Conservation (phyloP, 129 eudicot species). For the Helianthus tuberosus region DNA sequence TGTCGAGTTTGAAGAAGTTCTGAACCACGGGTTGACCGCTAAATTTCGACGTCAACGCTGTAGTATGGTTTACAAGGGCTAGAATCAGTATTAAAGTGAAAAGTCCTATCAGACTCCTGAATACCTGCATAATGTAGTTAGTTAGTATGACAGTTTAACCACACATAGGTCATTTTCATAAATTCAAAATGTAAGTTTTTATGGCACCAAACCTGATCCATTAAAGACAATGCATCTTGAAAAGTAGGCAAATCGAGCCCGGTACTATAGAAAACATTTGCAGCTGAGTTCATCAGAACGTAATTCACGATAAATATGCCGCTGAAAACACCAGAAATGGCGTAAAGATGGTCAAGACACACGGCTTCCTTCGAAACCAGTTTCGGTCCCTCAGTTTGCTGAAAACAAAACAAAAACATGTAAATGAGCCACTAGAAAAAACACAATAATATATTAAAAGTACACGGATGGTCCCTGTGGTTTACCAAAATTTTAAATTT, state of each 20-base stretch:
- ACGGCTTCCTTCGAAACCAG: conserved; percentile 50
- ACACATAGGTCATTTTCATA: not conserved
- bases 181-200: conserved; percentile 7
- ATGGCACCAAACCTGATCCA: conserved; percentile 72
- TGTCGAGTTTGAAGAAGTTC: conserved; percentile 59
- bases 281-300: conserved; percentile 76
- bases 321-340: conserved; percentile 65
- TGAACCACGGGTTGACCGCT: conserved; percentile 59
- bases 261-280: conserved; percentile 69
- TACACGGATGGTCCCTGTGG: too few species aligned
- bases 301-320: conserved; percentile 77
- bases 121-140: conserved; percentile 56
- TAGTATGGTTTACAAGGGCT: conserved; percentile 62
- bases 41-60: conserved; percentile 68
- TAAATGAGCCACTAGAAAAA: not conserved
- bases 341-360: conserved; percentile 68
- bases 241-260: conserved; percentile 73
- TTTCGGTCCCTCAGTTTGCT: conserved; percentile 56
- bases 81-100: conserved; percentile 60
- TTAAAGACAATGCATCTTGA: conserved; percentile 74
- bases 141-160: not conserved
- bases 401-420: conserved; percentile 34
- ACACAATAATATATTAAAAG: too few species aligned
- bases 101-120: conserved; percentile 55
- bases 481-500: too few species aligned